A percentile compares a stretch with the other conserved stretches of the same genome.
These are phyloP conservation scores for Fusarium denticulatum DNA, from an alignment of 2,329 filamentous ascomycete species.

Conservation along the genomic window DNA sequence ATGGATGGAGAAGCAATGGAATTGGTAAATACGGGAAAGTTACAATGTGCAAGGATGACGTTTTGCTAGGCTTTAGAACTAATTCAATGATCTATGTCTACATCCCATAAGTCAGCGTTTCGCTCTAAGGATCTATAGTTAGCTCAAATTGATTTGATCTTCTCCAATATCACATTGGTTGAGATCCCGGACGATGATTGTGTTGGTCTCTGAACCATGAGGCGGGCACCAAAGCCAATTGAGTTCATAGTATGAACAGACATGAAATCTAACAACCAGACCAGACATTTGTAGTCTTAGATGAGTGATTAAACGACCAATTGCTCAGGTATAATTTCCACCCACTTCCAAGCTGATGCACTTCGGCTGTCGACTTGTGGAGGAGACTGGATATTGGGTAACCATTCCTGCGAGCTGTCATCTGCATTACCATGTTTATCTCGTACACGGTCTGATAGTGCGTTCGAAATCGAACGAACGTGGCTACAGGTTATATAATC, in stretches of 20 bases:
- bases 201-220: neutral
- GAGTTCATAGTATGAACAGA: neutral
- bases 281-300: too few species aligned
- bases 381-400: neutral
- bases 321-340: neutral
- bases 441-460: neutral
- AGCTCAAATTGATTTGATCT: accelerated
- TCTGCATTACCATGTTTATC: accelerated
- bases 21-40: too few species aligned
- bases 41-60: too few species aligned
- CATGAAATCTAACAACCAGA: accelerated
- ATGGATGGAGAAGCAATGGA: too few species aligned
- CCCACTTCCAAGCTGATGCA: neutral
- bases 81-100: too few species aligned
- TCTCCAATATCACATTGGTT: neutral
- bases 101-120: too few species aligned
- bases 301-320: accelerated
- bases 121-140: neutral
- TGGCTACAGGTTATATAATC: accelerated
- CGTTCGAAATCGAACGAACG: neutral
- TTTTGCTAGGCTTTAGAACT: too few species aligned
- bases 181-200: neutral
- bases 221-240: neutral
- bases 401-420: neutral
- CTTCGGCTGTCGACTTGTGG: neutral